phyloP scores from a whole-genome alignment of 1,284 basidiomycete genomes.

The Coriolopsis trogii region DNA sequence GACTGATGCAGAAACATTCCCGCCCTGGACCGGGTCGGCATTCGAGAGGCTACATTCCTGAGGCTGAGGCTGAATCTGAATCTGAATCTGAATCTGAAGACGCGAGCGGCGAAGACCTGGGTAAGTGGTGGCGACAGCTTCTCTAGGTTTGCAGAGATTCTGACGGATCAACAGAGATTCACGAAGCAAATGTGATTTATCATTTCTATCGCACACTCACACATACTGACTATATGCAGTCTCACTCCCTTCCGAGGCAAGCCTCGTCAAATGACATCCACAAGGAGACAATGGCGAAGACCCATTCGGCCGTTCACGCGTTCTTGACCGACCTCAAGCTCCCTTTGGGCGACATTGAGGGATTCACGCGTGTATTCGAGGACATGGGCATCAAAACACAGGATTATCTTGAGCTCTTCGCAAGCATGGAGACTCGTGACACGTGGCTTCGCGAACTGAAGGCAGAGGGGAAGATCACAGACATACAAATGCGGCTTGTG shows the following conservation, averaged over 20 bases:
- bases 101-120: too few relatives aligned
- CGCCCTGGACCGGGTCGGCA: neutral
- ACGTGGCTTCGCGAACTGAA: slow-evolving; percentile 6
- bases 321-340: neutral
- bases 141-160: too few relatives aligned
- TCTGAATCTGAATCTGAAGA: too few relatives aligned
- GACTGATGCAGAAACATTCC: neutral
- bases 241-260: too few relatives aligned
- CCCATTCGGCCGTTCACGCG: neutral
- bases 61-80: too few relatives aligned
- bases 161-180: too few relatives aligned
- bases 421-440: slow-evolving; percentile 5
- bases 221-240: too few relatives aligned
- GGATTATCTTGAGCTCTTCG: slow-evolving; percentile 1
- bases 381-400: neutral
- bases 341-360: neutral
- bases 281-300: neutral
- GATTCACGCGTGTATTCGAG: neutral
- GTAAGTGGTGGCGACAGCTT: too few relatives aligned
- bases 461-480: neutral
- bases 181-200: too few relatives aligned
- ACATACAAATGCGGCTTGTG: slow-evolving; percentile 6
- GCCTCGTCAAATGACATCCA: too few relatives aligned
- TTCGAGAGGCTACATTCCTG: neutral
- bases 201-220: too few relatives aligned